Evolutionary conservation across 169 alveolate species (phyloP).

Genomic region (Eimeria praecox): DNA sequence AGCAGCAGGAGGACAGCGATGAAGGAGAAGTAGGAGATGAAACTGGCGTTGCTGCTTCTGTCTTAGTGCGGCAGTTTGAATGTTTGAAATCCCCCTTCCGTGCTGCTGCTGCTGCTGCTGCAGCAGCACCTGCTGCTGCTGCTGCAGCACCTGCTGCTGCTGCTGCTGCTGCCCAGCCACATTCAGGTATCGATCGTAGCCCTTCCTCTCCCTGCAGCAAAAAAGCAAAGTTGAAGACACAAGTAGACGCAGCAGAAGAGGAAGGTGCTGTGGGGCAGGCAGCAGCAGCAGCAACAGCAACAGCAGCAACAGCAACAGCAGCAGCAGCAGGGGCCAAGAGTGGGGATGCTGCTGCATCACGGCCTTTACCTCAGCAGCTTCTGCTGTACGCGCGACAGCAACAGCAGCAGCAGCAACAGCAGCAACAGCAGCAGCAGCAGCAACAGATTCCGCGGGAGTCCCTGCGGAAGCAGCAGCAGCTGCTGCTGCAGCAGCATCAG

Average conservation of each 20-base stretch:
- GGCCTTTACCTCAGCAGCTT: background rate
- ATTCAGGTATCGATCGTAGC: background rate
- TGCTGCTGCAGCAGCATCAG: background rate
- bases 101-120: background rate
- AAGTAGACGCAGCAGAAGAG: constrained; percentile 5
- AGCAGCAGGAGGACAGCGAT: background rate
- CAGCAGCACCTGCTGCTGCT: constrained; percentile 31
- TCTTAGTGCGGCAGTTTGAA: background rate
- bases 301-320: constrained; percentile 28
- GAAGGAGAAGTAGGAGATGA: background rate
- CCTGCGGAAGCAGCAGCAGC: constrained; percentile 22
- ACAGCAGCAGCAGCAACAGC: background rate
- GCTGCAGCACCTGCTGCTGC: background rate
- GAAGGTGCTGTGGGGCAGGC: background rate
- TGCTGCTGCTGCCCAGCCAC: background rate
- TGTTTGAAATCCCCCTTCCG: background rate
- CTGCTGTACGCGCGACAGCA: background rate
- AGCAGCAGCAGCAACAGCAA: background rate
- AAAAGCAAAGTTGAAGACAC: background rate
- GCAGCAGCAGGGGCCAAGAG: background rate
- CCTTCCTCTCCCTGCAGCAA: constrained; percentile 39
- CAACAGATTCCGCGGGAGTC: too few species aligned
- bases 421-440: constrained; percentile 1
- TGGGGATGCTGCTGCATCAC: background rate
- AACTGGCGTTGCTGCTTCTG: background rate